phyloP scores from a whole-genome alignment of 768 basidiomycete genomes.

The Auriscalpium orientale region DNA sequence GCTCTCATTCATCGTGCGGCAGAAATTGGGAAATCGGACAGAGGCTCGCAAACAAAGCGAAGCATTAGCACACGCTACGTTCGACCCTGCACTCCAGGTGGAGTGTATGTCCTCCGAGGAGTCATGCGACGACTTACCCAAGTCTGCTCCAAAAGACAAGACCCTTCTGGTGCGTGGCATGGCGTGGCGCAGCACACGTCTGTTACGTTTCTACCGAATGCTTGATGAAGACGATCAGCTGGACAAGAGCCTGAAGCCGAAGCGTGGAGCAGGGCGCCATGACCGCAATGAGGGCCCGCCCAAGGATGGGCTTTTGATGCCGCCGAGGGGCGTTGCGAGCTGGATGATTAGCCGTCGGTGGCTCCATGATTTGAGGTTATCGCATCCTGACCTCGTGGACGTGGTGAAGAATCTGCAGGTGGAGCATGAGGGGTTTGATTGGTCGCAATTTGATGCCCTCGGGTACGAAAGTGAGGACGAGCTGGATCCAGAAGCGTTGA shows the following conservation, averaged over 20 bases:
- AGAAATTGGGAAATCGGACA: slow-evolving; percentile 67
- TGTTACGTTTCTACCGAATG: slow-evolving; percentile 50
- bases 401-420: slow-evolving; percentile 36
- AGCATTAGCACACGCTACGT: slow-evolving; percentile 51
- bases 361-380: slow-evolving; percentile 34
- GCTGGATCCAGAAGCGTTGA: slow-evolving; percentile 7
- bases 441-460: slow-evolving; percentile 39
- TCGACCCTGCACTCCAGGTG: slow-evolving; percentile 62
- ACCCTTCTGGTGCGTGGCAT: slow-evolving; percentile 50
- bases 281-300: slow-evolving; percentile 44
- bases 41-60: slow-evolving; percentile 47
- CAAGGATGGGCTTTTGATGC: slow-evolving; percentile 51
- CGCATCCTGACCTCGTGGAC: slow-evolving; percentile 41
- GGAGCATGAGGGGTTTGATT: slow-evolving; percentile 43
- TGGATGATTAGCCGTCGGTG: slow-evolving; percentile 78
- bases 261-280: slow-evolving; percentile 50
- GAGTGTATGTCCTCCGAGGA: slow-evolving; percentile 83
- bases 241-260: slow-evolving; percentile 40
- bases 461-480: slow-evolving; percentile 51
- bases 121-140: slow-evolving; percentile 44
- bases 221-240: slow-evolving; percentile 51
- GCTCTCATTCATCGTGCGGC: slow-evolving; percentile 2
- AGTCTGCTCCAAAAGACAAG: slow-evolving; percentile 19
- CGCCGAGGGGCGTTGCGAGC: slow-evolving; percentile 53
- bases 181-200: slow-evolving; percentile 60